Percentiles rank a stretch among this genome's conserved stretches.
phyloP scores from a whole-genome alignment of 805 yeast species.

The Yamadazyma akitaensis region DNA sequence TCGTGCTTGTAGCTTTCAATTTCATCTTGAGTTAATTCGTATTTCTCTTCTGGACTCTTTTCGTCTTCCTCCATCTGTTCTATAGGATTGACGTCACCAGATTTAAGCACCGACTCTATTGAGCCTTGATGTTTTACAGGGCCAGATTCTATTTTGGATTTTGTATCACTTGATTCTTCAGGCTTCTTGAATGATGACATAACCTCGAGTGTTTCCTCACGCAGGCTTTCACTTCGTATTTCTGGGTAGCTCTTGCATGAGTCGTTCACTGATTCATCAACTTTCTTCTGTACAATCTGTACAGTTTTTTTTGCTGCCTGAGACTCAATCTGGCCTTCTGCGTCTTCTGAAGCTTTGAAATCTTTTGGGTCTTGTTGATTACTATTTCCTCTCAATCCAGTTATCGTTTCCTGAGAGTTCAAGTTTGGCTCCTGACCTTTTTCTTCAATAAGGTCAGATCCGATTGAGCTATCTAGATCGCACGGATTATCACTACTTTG shows the following conservation, averaged over 20 bases:
- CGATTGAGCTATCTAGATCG: neutral
- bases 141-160: neutral
- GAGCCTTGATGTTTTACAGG: neutral
- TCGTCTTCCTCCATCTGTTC: conserved; percentile 10
- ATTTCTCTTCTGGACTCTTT: conserved; percentile 19
- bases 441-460: conserved; percentile 6
- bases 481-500: conserved; percentile 4
- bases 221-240: no score
- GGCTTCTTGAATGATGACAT: no score
- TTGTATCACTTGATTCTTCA: no score
- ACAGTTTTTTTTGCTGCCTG: neutral
- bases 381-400: neutral
- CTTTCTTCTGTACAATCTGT: no score
- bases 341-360: neutral
- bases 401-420: neutral
- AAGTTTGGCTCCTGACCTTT: neutral
- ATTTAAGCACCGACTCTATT: neutral
- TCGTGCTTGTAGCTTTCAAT: neutral
- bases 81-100: neutral
- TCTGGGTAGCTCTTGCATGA: no score
- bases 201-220: no score
- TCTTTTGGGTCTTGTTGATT: no score
- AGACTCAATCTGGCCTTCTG: neutral
- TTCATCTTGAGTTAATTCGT: conserved; percentile 15
- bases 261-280: no score